phyloP scores from a whole-genome alignment of 2,329 filamentous ascomycete genomes.

The Cladophialophora immunda region DNA sequence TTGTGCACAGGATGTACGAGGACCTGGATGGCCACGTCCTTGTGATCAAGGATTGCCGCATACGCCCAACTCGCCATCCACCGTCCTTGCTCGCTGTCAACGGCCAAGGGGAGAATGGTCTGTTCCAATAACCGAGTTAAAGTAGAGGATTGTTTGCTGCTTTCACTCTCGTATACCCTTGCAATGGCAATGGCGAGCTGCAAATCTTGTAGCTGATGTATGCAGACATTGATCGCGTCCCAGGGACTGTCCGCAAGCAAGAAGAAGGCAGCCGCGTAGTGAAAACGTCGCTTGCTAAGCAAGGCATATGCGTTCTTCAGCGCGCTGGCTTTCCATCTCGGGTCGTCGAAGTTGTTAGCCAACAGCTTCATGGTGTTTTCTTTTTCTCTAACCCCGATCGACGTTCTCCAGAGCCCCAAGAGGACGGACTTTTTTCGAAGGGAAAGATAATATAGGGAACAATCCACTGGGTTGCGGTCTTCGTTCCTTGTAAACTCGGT shows the following conservation, averaged over 20 bases:
- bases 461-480: constrained; percentile 87
- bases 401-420: constrained; percentile 93
- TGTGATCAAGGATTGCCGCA: constrained; percentile 79
- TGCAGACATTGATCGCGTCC: constrained; percentile 85
- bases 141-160: constrained; percentile 75
- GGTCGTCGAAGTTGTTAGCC: constrained; percentile 88
- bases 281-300: constrained; percentile 88
- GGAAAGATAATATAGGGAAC: constrained; percentile 89
- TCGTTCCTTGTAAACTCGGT: constrained; percentile 89
- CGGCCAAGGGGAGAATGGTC: constrained; percentile 78
- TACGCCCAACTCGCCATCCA: constrained; percentile 98
- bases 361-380: constrained; percentile 78
- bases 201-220: constrained; percentile 85
- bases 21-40: constrained; percentile 83
- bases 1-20: constrained; percentile 82
- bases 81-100: constrained; percentile 77
- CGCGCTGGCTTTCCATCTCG: constrained; percentile 86
- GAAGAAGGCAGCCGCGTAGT: constrained; percentile 96
- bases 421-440: constrained; percentile 90
- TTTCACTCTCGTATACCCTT: constrained; percentile 87
- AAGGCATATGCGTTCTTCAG: constrained; percentile 96
- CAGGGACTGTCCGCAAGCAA: constrained; percentile 83
- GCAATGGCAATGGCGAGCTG: constrained; percentile 90
- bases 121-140: constrained; percentile 79
- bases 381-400: constrained; percentile 88